Conservation (phyloP, 2,329 filamentous ascomycete species). For the Blastomyces emzantsi region DNA sequence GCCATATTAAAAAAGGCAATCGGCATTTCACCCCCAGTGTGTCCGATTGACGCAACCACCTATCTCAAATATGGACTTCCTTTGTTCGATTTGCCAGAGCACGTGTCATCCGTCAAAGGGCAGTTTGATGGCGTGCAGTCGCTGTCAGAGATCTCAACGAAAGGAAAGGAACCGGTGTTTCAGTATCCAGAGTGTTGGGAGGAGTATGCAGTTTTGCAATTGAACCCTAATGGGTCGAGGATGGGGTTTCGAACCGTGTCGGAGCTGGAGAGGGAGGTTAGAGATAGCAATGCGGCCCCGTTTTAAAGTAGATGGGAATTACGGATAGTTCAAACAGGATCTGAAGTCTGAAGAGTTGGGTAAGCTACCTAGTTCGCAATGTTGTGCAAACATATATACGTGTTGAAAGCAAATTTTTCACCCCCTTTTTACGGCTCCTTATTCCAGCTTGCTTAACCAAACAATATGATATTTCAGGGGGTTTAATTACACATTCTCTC, state of each 20-base stretch:
- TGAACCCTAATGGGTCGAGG: background rate
- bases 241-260: constrained; percentile 5
- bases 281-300: background rate
- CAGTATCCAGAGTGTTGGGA: background rate
- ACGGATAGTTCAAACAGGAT: background rate
- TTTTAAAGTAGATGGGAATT: constrained; percentile 2
- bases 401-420: background rate
- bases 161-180: background rate
- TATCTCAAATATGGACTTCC: constrained; percentile 30
- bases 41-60: constrained; percentile 27
- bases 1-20: constrained; percentile 24
- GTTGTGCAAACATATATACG: background rate
- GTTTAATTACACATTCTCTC: background rate
- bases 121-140: constrained; percentile 4
- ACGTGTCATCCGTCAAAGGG: background rate
- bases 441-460: background rate
- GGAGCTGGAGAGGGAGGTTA: constrained; percentile 3
- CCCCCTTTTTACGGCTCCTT: background rate
- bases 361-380: background rate
- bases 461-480: background rate
- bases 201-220: constrained; percentile 1
- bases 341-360: background rate
- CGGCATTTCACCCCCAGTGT: constrained; percentile 26
- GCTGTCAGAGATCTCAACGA: constrained; percentile 1
- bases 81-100: constrained; percentile 30